These are phyloP conservation scores for Termitomyces sp. DNA, from an alignment of 768 basidiomycete species.

Conservation along the genomic window DNA sequence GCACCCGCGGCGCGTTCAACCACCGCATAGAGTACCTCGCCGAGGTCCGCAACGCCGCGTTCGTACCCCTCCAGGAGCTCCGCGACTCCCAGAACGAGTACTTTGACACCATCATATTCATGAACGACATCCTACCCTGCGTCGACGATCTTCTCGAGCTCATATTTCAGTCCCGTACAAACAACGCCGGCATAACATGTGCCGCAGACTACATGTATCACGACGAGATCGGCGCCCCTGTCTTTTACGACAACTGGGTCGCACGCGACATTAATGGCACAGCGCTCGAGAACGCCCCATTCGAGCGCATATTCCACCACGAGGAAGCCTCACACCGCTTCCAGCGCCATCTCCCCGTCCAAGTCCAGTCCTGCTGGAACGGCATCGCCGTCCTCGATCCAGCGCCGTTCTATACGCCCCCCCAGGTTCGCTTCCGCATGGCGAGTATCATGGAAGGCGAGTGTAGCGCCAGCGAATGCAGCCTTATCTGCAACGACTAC, in stretches of 20 bases:
- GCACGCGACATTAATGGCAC: slow-evolving; percentile 98
- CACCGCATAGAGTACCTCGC: slow-evolving; percentile 99
- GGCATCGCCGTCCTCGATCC: slow-evolving; percentile 95
- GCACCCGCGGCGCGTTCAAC: slow-evolving; percentile 93
- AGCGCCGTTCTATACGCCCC: slow-evolving; percentile 88
- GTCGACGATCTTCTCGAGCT: slow-evolving; percentile 97
- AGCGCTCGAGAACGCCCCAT: slow-evolving; percentile 95
- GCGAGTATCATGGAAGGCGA: slow-evolving; percentile 82
- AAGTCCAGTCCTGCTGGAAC: slow-evolving; percentile 99
- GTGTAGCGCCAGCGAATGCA: slow-evolving; percentile 94
- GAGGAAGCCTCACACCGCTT: slow-evolving; percentile 70
- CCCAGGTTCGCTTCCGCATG: slow-evolving; percentile 95
- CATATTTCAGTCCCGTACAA: slow-evolving; percentile 88
- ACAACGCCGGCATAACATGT: slow-evolving; percentile 98
- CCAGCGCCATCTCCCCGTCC: slow-evolving; percentile 88
- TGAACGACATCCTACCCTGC: slow-evolving; percentile 99
- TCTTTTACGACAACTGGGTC: slow-evolving; percentile 99
- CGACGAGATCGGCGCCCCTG: slow-evolving; percentile 86
- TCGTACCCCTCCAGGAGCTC: slow-evolving; percentile 92
- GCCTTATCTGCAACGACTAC: slow-evolving; percentile 97
- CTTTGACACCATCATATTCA: slow-evolving; percentile 96
- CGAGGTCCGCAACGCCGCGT: slow-evolving; percentile 98
- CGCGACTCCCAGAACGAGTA: slow-evolving; percentile 89
- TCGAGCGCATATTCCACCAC: slow-evolving; percentile 92
- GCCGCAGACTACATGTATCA: slow-evolving; percentile 99